Conservation (phyloP, 352 stramenopile species). For the Globisporangium acanthophoron region DNA sequence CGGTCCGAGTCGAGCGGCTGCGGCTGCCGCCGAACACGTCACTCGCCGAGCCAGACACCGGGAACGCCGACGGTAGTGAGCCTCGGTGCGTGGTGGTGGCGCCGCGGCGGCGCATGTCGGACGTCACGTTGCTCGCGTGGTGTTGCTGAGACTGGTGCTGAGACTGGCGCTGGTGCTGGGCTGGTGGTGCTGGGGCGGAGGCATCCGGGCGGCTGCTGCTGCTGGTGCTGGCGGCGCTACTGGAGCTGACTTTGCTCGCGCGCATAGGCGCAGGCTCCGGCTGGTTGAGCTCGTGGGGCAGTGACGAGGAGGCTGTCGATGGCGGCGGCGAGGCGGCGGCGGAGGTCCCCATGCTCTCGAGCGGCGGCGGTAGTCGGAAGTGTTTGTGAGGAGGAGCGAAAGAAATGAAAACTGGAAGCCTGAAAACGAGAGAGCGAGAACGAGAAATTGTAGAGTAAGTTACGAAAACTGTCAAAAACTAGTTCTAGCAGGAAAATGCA, state of each 20-base stretch:
- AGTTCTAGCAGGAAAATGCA: too few species aligned
- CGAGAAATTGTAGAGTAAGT: too few species aligned
- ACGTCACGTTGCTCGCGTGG: slow-evolving; percentile 4
- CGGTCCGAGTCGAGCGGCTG: slow-evolving; percentile 1
- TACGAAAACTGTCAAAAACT: too few species aligned
- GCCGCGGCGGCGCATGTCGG: slow-evolving; percentile 12
- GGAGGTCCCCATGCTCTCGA: not conserved
- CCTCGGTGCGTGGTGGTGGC: slow-evolving; percentile 7
- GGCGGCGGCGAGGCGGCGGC: not conserved
- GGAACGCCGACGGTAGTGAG: slow-evolving; percentile 12
- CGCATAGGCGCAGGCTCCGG: not conserved
- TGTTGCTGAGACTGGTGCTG: not conserved
- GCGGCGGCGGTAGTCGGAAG: not conserved
- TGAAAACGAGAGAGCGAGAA: too few species aligned
- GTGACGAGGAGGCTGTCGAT: not conserved
- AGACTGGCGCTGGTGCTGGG: not conserved
- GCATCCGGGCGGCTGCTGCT: not conserved
- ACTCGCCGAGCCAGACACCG: not conserved
- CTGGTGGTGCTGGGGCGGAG: too few species aligned
- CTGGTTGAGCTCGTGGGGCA: not conserved
- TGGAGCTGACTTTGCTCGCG: slow-evolving; percentile 3
- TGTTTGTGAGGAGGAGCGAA: not conserved
- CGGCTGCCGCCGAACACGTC: slow-evolving; percentile 8
- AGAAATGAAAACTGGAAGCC: slow-evolving; percentile 1
- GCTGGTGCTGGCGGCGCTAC: not conserved